Evolutionary conservation across 805 yeast genomes (phyloP).

Genomic region (Cyberlindnera xylosilytica): DNA sequence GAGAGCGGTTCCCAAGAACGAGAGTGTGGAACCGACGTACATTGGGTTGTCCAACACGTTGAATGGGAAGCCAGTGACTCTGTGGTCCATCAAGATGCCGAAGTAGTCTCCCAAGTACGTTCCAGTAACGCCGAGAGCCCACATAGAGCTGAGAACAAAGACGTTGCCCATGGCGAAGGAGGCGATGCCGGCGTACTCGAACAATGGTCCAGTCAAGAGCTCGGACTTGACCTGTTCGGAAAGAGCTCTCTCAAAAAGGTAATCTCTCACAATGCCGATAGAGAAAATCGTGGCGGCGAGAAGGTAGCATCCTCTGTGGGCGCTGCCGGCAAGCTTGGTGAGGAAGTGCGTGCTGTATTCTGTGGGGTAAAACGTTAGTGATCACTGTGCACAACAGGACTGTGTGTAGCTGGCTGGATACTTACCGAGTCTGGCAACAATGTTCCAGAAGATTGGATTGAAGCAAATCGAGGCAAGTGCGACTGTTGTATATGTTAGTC

Average conservation of each 20-base stretch:
- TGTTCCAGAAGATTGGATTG: constrained; percentile 96
- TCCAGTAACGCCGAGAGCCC: constrained; percentile 89
- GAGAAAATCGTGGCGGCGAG: constrained; percentile 82
- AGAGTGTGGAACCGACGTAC: constrained; percentile 90
- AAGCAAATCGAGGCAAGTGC: constrained; percentile 72
- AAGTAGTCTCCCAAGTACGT: constrained; percentile 97
- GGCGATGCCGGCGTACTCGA: constrained; percentile 51
- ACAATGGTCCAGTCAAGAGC: constrained; percentile 41
- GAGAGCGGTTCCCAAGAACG: constrained; percentile 88
- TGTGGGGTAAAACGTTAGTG: constrained; percentile 2
- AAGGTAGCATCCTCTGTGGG: constrained; percentile 75
- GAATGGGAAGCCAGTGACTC: constrained; percentile 93
- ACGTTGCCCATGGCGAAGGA: constrained; percentile 70
- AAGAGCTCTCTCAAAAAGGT: constrained; percentile 68
- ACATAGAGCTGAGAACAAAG: constrained; percentile 84
- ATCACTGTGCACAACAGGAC: too few species aligned
- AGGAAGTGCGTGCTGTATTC: constrained; percentile 78
- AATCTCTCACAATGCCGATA: constrained; percentile 81
- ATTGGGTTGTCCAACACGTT: constrained; percentile 89
- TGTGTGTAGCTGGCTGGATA: too few species aligned
- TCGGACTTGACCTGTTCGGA: constrained; percentile 64
- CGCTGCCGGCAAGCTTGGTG: constrained; percentile 70
- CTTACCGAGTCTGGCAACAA: constrained; percentile 69
- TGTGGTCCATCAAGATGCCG: constrained; percentile 87
- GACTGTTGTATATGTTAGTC: constrained; percentile 22